Conservation (phyloP, 495 filamentous ascomycete genomes). For the Hypomontagnella monticulosa region DNA sequence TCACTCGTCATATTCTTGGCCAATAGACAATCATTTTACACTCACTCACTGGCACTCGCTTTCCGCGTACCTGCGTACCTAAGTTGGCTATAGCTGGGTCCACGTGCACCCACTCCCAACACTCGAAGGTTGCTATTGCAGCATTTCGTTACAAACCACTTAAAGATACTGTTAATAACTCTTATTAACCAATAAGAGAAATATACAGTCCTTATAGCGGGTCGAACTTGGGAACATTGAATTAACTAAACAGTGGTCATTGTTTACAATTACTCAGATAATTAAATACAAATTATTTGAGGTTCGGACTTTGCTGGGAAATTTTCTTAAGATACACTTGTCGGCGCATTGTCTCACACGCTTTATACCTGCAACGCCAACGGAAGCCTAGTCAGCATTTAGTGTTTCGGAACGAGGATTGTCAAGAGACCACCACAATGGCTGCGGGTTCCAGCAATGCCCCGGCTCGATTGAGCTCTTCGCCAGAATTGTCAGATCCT, state of each 20-base stretch:
- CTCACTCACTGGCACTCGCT: constrained; percentile 4
- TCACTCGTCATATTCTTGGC: constrained; percentile 2
- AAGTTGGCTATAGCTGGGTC: constrained; percentile 15
- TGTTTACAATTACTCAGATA: too few species aligned
- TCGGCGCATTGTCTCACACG: background rate
- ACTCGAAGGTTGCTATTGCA: background rate
- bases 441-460: constrained; percentile 37
- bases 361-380: background rate
- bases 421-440: constrained; percentile 24
- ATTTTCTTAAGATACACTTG: too few species aligned
- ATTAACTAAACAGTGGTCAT: too few species aligned
- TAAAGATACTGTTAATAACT: background rate
- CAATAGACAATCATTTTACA: constrained; percentile 14
- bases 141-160: constrained; percentile 10
- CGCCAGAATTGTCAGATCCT: constrained; percentile 45
- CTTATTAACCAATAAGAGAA: background rate
- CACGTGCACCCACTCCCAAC: constrained; percentile 29
- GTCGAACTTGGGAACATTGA: too few species aligned
- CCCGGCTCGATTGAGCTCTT: constrained; percentile 40
- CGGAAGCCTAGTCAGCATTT: background rate
- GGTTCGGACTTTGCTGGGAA: too few species aligned
- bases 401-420: background rate
- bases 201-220: too few species aligned
- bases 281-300: too few species aligned
- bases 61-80: constrained; percentile 32